Base-by-base conservation (phyloP, 1,139 yeast genomes). In the Candida albicans region DNA sequence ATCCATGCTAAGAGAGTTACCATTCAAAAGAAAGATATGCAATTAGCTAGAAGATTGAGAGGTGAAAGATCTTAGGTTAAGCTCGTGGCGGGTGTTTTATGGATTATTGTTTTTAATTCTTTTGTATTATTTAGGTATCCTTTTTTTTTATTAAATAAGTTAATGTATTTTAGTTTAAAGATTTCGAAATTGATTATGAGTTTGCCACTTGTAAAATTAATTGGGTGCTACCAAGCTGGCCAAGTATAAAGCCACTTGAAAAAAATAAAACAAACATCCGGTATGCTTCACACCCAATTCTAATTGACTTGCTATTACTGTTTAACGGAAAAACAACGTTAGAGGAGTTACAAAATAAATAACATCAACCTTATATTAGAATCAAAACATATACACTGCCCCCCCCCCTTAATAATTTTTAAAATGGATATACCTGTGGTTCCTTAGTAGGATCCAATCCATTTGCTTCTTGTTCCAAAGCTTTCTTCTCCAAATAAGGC, bases 1-100 rank as follows among this genome's bases (percentile, higher is more conserved):
- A 89, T 93, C 65, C 98, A 91, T 81, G 98, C 98, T 68, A 91
- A 91, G 91, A 88, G 98, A 82, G 97, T 91, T 66, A 91, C 98
- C 58, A 91, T 91, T 75, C 97, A 91, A 81, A 93, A 91, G 95
- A 91, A 91, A 85, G 98, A 91, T 74, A 90, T 91, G 73, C 96
- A 90, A 77, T 86, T 91, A 70, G 98, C 98, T 59, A 90, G 98
- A 83, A 93, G 98, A 85, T 86, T 91, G 72, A 90, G 98, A 81
- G 98, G 98, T 73, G 98, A 85, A 78, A 84, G 93, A 82, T 79
- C 88, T 60, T 83, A 79, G 56, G 14, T 12, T 29, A 12, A 26
- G 35, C 10, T 13, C 11, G 30, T 11, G 39, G 33, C 22, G 22
- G 22, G 22, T 18, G 22, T 18, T 18, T 18, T 18, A 18, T 18